Evolutionary conservation across 345 rosid species (phyloP).

Genomic region (Noccaea bulbosa): DNA sequence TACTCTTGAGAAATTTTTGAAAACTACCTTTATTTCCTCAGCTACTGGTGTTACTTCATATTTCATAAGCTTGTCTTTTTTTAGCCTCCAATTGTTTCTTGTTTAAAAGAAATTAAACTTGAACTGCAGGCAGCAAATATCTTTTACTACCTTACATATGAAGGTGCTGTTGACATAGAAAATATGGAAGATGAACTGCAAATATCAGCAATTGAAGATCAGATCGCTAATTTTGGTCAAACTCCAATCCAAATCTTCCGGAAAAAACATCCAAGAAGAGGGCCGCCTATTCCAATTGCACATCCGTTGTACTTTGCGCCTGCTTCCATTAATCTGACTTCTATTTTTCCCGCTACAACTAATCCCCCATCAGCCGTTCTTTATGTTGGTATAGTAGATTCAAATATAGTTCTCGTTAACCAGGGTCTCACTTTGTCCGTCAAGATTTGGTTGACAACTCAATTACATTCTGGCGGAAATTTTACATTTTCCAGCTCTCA

Average conservation of each 20-base stretch:
- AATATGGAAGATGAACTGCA: slow-evolving; percentile 92
- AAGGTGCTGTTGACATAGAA: slow-evolving; percentile 90
- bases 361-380: slow-evolving; percentile 71
- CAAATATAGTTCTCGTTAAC: slow-evolving; percentile 78
- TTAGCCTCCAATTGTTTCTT: slow-evolving; percentile 22
- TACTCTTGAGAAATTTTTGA: slow-evolving; percentile 38
- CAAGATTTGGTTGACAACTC: slow-evolving; percentile 94
- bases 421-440: slow-evolving; percentile 89
- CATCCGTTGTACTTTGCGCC: slow-evolving; percentile 94
- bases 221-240: slow-evolving; percentile 98
- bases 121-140: slow-evolving; percentile 88
- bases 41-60: slow-evolving; percentile 9
- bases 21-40: background rate
- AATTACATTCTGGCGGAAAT: slow-evolving; percentile 91
- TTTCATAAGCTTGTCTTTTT: slow-evolving; percentile 13
- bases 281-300: slow-evolving; percentile 95
- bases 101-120: slow-evolving; percentile 24
- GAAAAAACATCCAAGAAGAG: slow-evolving; percentile 95
- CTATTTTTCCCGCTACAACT: slow-evolving; percentile 60
- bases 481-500: slow-evolving; percentile 89
- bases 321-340: slow-evolving; percentile 83
- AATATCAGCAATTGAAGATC: slow-evolving; percentile 96
- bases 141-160: slow-evolving; percentile 93
- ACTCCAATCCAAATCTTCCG: slow-evolving; percentile 95
- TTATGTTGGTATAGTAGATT: slow-evolving; percentile 72